Conservation (phyloP, 2,329 filamentous ascomycete species). For the Botrytis cinerea region DNA sequence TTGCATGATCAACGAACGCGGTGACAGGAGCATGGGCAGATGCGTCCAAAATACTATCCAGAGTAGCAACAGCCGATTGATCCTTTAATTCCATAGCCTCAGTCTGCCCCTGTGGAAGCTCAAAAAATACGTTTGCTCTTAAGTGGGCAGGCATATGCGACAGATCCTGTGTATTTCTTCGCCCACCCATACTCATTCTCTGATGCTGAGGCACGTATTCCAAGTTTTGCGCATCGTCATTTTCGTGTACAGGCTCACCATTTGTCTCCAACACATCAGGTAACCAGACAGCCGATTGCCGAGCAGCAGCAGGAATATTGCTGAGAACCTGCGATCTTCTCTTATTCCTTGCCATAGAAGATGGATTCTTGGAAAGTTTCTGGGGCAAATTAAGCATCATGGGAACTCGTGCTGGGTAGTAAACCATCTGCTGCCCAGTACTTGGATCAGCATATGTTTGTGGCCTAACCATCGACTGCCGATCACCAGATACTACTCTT, state of each 20-base stretch:
- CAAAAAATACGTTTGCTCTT: conserved; percentile 89
- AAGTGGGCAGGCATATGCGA: conserved; percentile 76
- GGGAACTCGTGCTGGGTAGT: conserved; percentile 92
- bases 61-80: conserved; percentile 81
- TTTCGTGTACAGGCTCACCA: conserved; percentile 28
- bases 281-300: conserved; percentile 44
- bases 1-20: conserved; percentile 88
- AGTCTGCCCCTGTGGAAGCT: conserved; percentile 58
- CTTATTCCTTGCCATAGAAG: conserved; percentile 63
- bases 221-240: conserved; percentile 34
- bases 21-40: conserved; percentile 84
- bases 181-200: conserved; percentile 39
- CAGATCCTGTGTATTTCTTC: conserved; percentile 42
- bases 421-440: conserved; percentile 81
- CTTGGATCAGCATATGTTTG: conserved; percentile 63
- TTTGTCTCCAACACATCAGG: conserved; percentile 40
- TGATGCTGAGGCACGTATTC: conserved; percentile 43
- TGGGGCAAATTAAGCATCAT: conserved; percentile 91
- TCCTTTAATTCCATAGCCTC: conserved; percentile 62
- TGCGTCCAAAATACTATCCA: conserved; percentile 90
- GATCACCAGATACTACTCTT: conserved; percentile 26
- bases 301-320: conserved; percentile 54
- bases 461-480: conserved; percentile 44
- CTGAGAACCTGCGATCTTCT: conserved; percentile 73
- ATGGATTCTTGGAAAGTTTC: conserved; percentile 74